Evolutionary conservation across 148 eudicot genomes (phyloP).

Genomic region (Nepenthes mirabilis): DNA sequence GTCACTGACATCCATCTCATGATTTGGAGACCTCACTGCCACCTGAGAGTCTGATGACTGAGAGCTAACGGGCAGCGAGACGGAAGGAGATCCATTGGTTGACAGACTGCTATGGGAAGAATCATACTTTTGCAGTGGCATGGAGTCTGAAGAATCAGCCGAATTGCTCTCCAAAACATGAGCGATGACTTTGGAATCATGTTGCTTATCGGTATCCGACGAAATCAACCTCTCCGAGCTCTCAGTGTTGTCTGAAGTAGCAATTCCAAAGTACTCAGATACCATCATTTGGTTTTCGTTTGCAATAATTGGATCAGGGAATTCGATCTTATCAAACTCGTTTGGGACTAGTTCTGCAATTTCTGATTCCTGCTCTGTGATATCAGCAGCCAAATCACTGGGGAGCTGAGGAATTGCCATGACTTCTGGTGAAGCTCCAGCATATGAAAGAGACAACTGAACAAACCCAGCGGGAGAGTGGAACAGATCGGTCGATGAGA

Average conservation of each 20-base stretch:
- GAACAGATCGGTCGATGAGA: constrained; percentile 90
- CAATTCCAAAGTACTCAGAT: constrained; percentile 58
- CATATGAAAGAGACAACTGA: constrained; percentile 58
- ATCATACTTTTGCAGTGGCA: constrained; percentile 27
- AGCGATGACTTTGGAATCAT: constrained; percentile 28
- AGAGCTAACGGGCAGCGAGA: constrained; percentile 40
- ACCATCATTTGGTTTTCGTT: constrained; percentile 81
- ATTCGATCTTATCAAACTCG: constrained; percentile 74
- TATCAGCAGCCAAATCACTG: constrained; percentile 5
- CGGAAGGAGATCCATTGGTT: constrained; percentile 46
- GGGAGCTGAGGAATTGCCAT: constrained; percentile 36
- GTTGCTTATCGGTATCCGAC: constrained; percentile 53
- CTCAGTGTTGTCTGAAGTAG: constrained; percentile 25
- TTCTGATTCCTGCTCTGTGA: constrained; percentile 13
- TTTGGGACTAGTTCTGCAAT: constrained; percentile 13
- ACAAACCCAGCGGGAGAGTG: constrained; percentile 96
- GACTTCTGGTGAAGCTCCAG: constrained; percentile 64
- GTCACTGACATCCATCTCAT: constrained; percentile 35
- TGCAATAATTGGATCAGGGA: constrained; percentile 76
- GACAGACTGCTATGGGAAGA: constrained; percentile 63
- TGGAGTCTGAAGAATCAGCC: constrained; percentile 18
- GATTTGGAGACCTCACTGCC: constrained; percentile 24
- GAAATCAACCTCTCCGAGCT: constrained; percentile 49
- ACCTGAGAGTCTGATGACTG: constrained; percentile 45
- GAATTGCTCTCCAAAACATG: constrained; percentile 43